Evolutionary conservation across 371 early-diverging fungal genomes (phyloP).

Genomic region (Rhizopus arrhizus): DNA sequence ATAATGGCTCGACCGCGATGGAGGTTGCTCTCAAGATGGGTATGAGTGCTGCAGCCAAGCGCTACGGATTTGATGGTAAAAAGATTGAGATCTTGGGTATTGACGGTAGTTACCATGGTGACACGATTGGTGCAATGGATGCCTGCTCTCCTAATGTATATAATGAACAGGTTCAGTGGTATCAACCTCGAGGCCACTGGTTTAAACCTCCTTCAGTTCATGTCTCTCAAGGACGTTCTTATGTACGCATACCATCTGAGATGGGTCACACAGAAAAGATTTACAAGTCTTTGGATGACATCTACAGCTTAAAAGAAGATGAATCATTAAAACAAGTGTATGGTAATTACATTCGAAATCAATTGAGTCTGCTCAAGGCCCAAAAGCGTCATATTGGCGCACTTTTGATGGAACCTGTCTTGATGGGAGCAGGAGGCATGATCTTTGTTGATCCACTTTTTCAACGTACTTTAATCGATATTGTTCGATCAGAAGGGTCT

Average conservation of each 20-base stretch:
- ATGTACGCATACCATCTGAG: slow-evolving; percentile 46
- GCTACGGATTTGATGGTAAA: slow-evolving; percentile 45
- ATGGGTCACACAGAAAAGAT: slow-evolving; percentile 20
- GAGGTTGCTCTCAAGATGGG: slow-evolving; percentile 89
- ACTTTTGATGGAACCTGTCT: slow-evolving; percentile 75
- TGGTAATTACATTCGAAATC: slow-evolving; percentile 47
- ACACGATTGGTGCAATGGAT: slow-evolving; percentile 86
- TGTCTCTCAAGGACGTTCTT: slow-evolving; percentile 61
- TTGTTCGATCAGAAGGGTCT: slow-evolving; percentile 57
- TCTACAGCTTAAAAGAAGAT: slow-evolving; percentile 37
- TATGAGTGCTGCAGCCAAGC: slow-evolving; percentile 51
- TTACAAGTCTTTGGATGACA: slow-evolving; percentile 36
- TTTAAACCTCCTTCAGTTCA: slow-evolving; percentile 72
- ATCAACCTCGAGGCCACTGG: slow-evolving; percentile 76
- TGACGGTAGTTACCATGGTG: slow-evolving; percentile 84
- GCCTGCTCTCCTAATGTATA: slow-evolving; percentile 76
- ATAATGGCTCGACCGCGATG: slow-evolving; percentile 80
- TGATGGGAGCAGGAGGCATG: slow-evolving; percentile 89
- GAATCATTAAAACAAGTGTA: slow-evolving; percentile 51
- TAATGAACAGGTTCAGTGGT: slow-evolving; percentile 80
- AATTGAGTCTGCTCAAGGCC: slow-evolving; percentile 42
- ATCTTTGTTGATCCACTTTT: slow-evolving; percentile 81
- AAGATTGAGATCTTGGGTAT: slow-evolving; percentile 68
- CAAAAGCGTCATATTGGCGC: slow-evolving; percentile 72
- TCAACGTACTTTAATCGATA: slow-evolving; percentile 68